phyloP scores from a whole-genome alignment of 352 stramenopile genomes.

The Chrysophaeum taylorii region DNA sequence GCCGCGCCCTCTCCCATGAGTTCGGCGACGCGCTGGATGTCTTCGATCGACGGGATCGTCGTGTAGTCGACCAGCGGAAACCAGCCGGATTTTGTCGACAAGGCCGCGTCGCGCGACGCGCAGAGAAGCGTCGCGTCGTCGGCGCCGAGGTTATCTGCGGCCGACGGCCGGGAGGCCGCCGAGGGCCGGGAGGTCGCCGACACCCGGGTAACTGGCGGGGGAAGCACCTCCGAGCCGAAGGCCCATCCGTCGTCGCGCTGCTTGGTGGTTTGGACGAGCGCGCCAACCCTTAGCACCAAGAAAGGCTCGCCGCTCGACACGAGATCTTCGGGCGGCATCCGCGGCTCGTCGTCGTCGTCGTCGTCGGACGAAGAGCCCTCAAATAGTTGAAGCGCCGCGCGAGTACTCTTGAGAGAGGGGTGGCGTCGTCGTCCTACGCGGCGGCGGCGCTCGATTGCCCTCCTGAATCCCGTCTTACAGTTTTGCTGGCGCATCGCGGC shows the following conservation, averaged over 20 bases:
- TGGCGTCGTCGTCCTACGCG: too few relatives aligned
- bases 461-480: not conserved
- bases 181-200: too few relatives aligned
- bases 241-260: slow-evolving; percentile 4
- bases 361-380: not conserved
- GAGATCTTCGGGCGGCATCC: not conserved
- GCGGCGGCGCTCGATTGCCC: not conserved
- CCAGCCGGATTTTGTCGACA: not conserved
- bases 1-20: not conserved
- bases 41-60: not conserved
- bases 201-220: too few relatives aligned
- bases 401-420: too few relatives aligned
- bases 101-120: not conserved
- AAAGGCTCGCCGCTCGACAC: not conserved
- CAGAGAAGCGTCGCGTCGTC: not conserved
- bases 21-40: not conserved
- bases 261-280: not conserved
- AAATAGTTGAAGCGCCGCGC: not conserved
- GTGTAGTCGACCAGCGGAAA: not conserved
- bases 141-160: too few relatives aligned
- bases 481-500: not conserved
- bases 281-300: not conserved
- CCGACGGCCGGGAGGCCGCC: too few relatives aligned
- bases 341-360: not conserved
- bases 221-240: not conserved